phyloP scores from a whole-genome alignment of 331 rosid genomes.

The Rhamnella rubrinervis region DNA sequence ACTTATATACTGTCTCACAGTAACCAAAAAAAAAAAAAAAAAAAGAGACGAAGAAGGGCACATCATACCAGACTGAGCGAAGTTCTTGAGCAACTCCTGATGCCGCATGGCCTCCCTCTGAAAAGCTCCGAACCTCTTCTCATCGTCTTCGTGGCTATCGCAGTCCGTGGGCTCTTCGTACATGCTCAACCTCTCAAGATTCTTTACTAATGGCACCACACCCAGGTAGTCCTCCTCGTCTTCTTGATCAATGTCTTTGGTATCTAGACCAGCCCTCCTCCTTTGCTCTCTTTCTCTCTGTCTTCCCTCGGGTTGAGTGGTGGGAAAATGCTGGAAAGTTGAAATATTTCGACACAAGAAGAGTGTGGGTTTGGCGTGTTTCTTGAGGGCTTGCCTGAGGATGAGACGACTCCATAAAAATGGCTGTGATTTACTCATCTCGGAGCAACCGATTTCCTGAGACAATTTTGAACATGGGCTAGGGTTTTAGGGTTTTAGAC shows the following conservation, averaged over 20 bases:
- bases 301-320: conserved; percentile 41
- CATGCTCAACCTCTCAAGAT: conserved; percentile 49
- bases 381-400: conserved; percentile 31
- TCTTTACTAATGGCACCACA: conserved; percentile 55
- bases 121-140: conserved; percentile 44
- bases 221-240: conserved; percentile 63
- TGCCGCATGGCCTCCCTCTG: conserved; percentile 65
- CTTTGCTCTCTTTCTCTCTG: conserved; percentile 66
- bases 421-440: conserved; percentile 37
- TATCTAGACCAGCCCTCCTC: conserved; percentile 64
- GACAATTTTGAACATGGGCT: not conserved
- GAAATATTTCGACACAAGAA: conserved; percentile 19
- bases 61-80: conserved; percentile 46
- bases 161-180: conserved; percentile 78
- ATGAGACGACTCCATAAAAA: conserved; percentile 52
- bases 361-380: conserved; percentile 25
- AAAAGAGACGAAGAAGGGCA: not conserved
- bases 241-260: conserved; percentile 75
- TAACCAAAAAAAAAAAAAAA: not conserved
- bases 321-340: conserved; percentile 16
- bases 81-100: conserved; percentile 55
- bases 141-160: conserved; percentile 75
- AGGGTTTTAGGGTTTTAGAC: not conserved
- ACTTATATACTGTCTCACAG: too few relatives aligned
- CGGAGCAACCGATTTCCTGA: not conserved